Percentiles rank a stretch among this genome's conserved stretches.
These are phyloP conservation scores for Microdochium nivale DNA, from an alignment of 2,329 filamentous ascomycete genomes.

Conservation along the genomic window DNA sequence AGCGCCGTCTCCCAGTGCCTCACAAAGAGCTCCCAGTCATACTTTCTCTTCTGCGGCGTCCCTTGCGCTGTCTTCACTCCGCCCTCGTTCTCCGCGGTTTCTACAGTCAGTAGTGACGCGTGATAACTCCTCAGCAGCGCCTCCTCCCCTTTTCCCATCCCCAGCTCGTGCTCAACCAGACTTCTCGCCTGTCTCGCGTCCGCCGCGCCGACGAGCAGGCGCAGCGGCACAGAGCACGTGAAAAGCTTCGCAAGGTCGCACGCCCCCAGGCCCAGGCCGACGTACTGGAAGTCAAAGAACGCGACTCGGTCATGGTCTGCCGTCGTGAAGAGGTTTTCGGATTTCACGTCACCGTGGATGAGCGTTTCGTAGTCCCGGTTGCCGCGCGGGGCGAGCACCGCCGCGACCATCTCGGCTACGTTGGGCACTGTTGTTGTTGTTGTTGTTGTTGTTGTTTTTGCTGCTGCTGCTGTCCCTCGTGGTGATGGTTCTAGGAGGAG, in stretches of 20 bases:
- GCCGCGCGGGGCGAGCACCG: slow-evolving; percentile 36
- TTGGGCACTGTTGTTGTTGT: too few species aligned
- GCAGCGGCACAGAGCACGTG: slow-evolving; percentile 53
- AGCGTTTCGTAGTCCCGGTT: slow-evolving; percentile 36
- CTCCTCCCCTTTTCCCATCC: slow-evolving; percentile 42
- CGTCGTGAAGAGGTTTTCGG: slow-evolving; percentile 57
- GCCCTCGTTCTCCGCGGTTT: too few species aligned
- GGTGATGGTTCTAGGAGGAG: slow-evolving; percentile 7
- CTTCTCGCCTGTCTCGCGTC: slow-evolving; percentile 13
- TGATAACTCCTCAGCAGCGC: slow-evolving; percentile 43
- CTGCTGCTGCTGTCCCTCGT: too few species aligned
- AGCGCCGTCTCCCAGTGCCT: slow-evolving; percentile 59
- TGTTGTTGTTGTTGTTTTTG: too few species aligned
- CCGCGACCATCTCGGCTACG: slow-evolving; percentile 43
- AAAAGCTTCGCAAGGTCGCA: slow-evolving; percentile 61
- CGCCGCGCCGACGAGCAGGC: slow-evolving; percentile 33
- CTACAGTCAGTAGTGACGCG: slow-evolving; percentile 18
- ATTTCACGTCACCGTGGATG: slow-evolving; percentile 63
- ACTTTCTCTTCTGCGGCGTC: slow-evolving; percentile 19
- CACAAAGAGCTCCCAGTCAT: slow-evolving; percentile 44
- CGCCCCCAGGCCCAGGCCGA: slow-evolving; percentile 53
- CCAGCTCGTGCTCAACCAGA: slow-evolving; percentile 22
- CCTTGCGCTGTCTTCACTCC: background rate
- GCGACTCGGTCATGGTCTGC: slow-evolving; percentile 39
- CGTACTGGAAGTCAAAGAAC: slow-evolving; percentile 65